Evolutionary conservation across 1,284 basidiomycete species (phyloP), one percentile per base, ranked within the genome.

Genomic region (Cryptococcus sp.): DNA sequence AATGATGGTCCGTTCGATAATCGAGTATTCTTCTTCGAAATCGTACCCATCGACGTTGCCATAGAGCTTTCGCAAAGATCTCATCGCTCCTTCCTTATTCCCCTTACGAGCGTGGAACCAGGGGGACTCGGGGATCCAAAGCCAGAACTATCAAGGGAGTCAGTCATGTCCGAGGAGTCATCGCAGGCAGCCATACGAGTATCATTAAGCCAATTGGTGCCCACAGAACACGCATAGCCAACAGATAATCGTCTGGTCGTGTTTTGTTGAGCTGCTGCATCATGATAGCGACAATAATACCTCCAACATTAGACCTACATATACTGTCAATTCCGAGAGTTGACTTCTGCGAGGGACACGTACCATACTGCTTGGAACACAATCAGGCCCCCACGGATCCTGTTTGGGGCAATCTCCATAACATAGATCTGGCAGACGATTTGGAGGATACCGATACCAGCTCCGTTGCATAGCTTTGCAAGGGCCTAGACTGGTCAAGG

Each of bases 41-140:
- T 67, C 54, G 59, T 66, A 67, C 1, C 57, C 59, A 16, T 52
- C 41, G 34, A 65, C 53, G 36, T 55, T 55, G 14, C 62, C 62
- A 47, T 64, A 63, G 9, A 67, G 54, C 19, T 40, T 45, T 10
- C 42, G 42, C 22, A 63, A 45, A 21, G 43, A 52, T 44, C 16
- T 43, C 32, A 44, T 54, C 19, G 46, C 56, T 28, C 50, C 34
- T 31, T 56, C 48, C 28, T 55, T 46, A 45, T 57, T 46, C 22
- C 56, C 49, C 19, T 50, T 46, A 46, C 39, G 31, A 36, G 49
- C 52, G 40, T 52, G 49, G 50, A 52, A 62, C 55, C 56, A 36
- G 34, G 56, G 54, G 10, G 57, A 59, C 44, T 61, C 60, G 23
- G 57, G 57, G 5, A 59, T 45, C 19, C 48, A 50, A 5, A 21